Percentiles rank a stretch among this genome's conserved stretches.
Evolutionary conservation across 164 flowering plant species (phyloP).

Genomic region (Liriodendron chinense): DNA sequence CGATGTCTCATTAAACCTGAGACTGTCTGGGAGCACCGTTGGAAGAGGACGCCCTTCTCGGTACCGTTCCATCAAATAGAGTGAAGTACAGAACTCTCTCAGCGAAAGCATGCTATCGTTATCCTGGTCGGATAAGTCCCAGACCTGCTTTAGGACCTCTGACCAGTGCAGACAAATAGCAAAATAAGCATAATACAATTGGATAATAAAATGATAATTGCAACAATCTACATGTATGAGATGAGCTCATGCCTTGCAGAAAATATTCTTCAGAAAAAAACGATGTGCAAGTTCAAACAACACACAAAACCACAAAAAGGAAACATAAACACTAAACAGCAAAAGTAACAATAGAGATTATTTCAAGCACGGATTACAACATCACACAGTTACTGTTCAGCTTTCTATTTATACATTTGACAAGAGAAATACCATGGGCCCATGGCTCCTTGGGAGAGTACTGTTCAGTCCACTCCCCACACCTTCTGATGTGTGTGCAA

Average conservation of each 20-base stretch:
- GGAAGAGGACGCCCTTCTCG: conserved; percentile 95
- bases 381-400: too few species aligned
- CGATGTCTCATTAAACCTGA: conserved; percentile 62
- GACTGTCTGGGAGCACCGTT: conserved; percentile 56
- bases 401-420: too few species aligned
- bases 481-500: too few species aligned
- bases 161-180: conserved; percentile 19
- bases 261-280: background rate
- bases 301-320: background rate
- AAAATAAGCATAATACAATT: background rate
- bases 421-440: too few species aligned
- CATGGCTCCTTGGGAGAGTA: too few species aligned
- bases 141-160: conserved; percentile 97
- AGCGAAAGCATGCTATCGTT: conserved; percentile 93
- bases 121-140: conserved; percentile 98
- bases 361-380: too few species aligned
- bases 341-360: background rate
- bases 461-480: too few species aligned
- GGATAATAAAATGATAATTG: background rate
- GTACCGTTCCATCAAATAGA: conserved; percentile 89
- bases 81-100: conserved; percentile 86
- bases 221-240: background rate
- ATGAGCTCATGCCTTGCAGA: background rate
- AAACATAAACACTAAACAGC: background rate
- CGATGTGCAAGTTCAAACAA: background rate